Conservation (phyloP, 306 rosid genomes). For the Clitoria ternatea region DNA sequence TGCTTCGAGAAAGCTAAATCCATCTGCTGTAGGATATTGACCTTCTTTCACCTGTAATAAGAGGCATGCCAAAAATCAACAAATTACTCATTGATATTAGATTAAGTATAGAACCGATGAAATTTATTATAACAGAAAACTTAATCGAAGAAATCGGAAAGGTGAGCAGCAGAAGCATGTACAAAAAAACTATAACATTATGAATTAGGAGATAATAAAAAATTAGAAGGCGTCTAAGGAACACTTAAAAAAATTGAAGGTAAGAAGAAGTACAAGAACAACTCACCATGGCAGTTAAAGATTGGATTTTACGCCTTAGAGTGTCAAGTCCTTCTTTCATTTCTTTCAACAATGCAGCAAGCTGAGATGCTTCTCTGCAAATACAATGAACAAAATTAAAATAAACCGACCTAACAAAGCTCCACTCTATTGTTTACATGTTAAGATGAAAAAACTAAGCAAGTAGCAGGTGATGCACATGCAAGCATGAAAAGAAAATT, state of each 20-base stretch:
- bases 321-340: constrained; percentile 80
- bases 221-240: not conserved
- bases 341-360: constrained; percentile 62
- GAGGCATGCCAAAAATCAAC: not conserved
- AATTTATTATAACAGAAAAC: not conserved
- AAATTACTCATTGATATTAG: not conserved
- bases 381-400: not conserved
- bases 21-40: constrained; percentile 63
- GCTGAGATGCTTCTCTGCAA: constrained; percentile 57
- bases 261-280: not conserved
- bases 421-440: not conserved
- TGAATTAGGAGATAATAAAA: not conserved
- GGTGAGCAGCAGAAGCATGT: not conserved
- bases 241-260: not conserved
- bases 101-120: not conserved
- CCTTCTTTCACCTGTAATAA: constrained; percentile 55
- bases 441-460: too few species aligned
- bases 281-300: constrained; percentile 62
- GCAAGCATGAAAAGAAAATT: not conserved
- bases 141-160: not conserved
- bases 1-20: constrained; percentile 86
- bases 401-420: not conserved
- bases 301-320: constrained; percentile 56
- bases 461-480: not conserved
- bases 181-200: not conserved